phyloP scores from a whole-genome alignment of 768 basidiomycete species.

The Russula emetica region DNA sequence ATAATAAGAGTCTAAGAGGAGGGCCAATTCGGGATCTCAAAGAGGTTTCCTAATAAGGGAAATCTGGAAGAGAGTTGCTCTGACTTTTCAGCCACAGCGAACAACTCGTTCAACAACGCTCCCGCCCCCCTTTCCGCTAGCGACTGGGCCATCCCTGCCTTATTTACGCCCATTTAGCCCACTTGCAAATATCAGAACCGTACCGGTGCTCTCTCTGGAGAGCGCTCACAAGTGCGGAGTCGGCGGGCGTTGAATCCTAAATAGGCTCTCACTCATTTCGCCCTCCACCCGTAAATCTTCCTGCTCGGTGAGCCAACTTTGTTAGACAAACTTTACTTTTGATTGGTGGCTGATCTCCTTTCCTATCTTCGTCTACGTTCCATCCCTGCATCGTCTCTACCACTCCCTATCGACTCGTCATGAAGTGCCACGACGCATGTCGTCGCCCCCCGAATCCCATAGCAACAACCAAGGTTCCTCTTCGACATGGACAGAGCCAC shows the following conservation, averaged over 20 bases:
- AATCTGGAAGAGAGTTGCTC: constrained; percentile 15
- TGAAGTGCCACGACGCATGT: constrained; percentile 21
- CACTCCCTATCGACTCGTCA: constrained; percentile 6
- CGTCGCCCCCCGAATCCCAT: constrained; percentile 27
- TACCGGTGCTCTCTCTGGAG: constrained; percentile 1
- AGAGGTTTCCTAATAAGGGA: constrained; percentile 17
- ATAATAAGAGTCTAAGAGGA: background rate
- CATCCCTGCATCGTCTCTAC: background rate
- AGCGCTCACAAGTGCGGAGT: constrained; percentile 26
- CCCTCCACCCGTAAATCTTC: constrained; percentile 31
- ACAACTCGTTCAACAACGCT: constrained; percentile 17
- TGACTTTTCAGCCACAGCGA: constrained; percentile 27
- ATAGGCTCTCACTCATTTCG: constrained; percentile 29
- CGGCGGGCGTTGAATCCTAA: constrained; percentile 30
- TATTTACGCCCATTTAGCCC: background rate
- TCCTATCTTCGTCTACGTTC: constrained; percentile 20
- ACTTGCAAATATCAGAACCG: constrained; percentile 4
- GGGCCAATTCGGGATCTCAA: constrained; percentile 8
- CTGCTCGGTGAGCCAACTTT: constrained; percentile 32
- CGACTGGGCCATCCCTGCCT: constrained; percentile 16
- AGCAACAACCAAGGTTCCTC: constrained; percentile 30
- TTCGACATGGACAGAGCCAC: constrained; percentile 76
- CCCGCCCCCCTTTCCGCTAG: background rate
- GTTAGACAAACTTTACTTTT: constrained; percentile 29
- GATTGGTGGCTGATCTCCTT: constrained; percentile 28